Base-by-base conservation (phyloP, 1,284 basidiomycete species). In the Agroathelia rolfsii region DNA sequence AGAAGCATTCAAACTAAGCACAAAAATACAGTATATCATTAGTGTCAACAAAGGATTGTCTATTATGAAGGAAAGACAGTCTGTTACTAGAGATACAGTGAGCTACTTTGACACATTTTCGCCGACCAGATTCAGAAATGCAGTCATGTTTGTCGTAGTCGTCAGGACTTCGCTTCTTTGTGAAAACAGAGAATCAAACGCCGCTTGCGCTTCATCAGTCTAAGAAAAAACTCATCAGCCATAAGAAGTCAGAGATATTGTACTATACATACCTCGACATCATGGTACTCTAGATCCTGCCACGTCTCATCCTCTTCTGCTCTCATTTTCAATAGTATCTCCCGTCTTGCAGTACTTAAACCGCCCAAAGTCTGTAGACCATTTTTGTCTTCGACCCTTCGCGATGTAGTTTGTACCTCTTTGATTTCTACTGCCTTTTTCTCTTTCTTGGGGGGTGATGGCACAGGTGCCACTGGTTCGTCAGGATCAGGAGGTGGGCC, bases 401-500 rank as follows among this genome's bases (percentile, higher is more conserved):
- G 66, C 6, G 78, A 72, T 14, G 79, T 69, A 11, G 84, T 76
- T 44, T 83, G 79, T 8, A 86, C 74, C 49, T 87, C 84, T 47
- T 67, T 79, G 13, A 69, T 64, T 37, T 80, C 77, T 1, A 53
- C 41, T 0, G 60, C 37, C 45, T 62, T 70, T 46, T 61, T 68
- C 44, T 75, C 76, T 35, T 72, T 72, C 48, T 78, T 81, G 41
- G 72, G 69, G 4, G 55, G 44, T 5, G 50, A 45, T 11, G 63
- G 56, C 5, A 58, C 46, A 3, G 69, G 66, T 2, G 59, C 54
- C n/a, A n/a, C n/a, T 5, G 64, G 65, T 34, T 84, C 82, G 43
- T 85, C 82, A 14, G 81, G 82, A 46, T 86, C 82, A 24, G 71
- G 77, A 22, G 80, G 82, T 17, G 81, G 79, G 0, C 75, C 82